phyloP scores from a whole-genome alignment of 2,329 filamentous ascomycete species.

The Ceratocystiopsis brevicomis region DNA sequence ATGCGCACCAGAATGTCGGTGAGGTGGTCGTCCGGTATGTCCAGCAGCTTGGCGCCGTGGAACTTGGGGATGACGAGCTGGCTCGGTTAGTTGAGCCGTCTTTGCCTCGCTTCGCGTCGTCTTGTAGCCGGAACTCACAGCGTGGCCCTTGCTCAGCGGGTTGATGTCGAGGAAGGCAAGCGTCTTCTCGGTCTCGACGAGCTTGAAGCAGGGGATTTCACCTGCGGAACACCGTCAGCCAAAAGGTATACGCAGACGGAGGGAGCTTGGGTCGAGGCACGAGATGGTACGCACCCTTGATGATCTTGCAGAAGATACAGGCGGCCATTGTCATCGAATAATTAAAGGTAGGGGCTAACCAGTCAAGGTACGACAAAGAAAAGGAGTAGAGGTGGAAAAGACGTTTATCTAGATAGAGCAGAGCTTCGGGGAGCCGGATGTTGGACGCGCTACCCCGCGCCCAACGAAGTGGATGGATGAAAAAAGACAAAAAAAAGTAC shows the following conservation, averaged over 20 bases:
- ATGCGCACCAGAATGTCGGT: slow-evolving; percentile 54
- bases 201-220: slow-evolving; percentile 90
- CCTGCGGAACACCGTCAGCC: slow-evolving; percentile 28
- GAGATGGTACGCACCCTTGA: slow-evolving; percentile 47
- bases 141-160: slow-evolving; percentile 72
- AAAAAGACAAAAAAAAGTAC: neutral
- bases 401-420: neutral
- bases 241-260: neutral
- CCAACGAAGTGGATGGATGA: neutral
- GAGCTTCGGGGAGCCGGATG: neutral
- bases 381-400: neutral
- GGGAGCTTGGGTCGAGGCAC: too few relatives aligned
- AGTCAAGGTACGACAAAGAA: neutral
- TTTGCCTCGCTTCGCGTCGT: too few relatives aligned
- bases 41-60: slow-evolving; percentile 78
- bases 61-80: slow-evolving; percentile 92
- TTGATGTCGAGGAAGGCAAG: slow-evolving; percentile 94
- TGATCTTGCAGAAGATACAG: slow-evolving; percentile 96
- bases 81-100: too few relatives aligned
- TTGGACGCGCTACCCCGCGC: slow-evolving; percentile 1
- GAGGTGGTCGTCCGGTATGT: slow-evolving; percentile 82
- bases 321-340: slow-evolving; percentile 30
- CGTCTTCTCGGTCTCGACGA: slow-evolving; percentile 85
- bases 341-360: too few relatives aligned
- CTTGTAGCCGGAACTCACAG: slow-evolving; percentile 34